Percentiles rank a stretch among this genome's conserved stretches.
phyloP scores from a whole-genome alignment of 2,329 filamentous ascomycete genomes.

The Coniochaeta prunicola region DNA sequence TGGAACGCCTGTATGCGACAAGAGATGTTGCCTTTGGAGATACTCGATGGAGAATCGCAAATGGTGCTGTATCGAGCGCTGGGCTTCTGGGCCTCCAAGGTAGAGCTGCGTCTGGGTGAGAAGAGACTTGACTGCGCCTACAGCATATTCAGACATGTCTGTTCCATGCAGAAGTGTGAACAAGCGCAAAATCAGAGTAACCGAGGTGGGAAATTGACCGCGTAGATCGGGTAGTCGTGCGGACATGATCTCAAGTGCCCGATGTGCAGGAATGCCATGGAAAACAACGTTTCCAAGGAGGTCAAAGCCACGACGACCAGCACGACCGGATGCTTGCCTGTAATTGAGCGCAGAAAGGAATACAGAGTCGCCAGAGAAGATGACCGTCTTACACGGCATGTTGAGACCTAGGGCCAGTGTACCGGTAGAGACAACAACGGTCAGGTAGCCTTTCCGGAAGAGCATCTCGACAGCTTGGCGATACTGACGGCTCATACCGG shows the following conservation, averaged over 20 bases:
- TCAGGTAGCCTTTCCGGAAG: constrained; percentile 65
- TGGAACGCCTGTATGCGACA: constrained; percentile 53
- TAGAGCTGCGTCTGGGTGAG: constrained; percentile 64
- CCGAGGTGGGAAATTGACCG: constrained; percentile 73
- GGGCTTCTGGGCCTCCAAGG: constrained; percentile 60
- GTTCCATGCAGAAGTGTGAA: constrained; percentile 62
- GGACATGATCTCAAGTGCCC: constrained; percentile 63
- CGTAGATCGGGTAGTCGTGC: constrained; percentile 66
- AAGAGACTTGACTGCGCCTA: constrained; percentile 56
- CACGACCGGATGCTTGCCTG: constrained; percentile 68
- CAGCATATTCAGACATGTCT: constrained; percentile 53
- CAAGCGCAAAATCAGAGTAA: constrained; percentile 61
- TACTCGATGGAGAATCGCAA: constrained; percentile 78
- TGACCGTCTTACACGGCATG: constrained; percentile 76
- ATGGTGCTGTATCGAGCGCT: constrained; percentile 66
- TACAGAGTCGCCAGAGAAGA: constrained; percentile 67
- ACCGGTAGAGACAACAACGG: constrained; percentile 67
- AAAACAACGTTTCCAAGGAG: constrained; percentile 77
- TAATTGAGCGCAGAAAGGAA: constrained; percentile 71
- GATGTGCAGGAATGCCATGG: constrained; percentile 52
- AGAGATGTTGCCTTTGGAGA: constrained; percentile 59
- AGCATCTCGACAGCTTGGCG: constrained; percentile 67
- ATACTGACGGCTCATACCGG: constrained; percentile 72
- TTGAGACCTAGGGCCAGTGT: constrained; percentile 74
- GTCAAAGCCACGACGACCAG: constrained; percentile 74